Evolutionary conservation across 176 grass and related monocot genomes (phyloP), one percentile per base, ranked within the genome.

Genomic region (Oryza glaberrima): DNA sequence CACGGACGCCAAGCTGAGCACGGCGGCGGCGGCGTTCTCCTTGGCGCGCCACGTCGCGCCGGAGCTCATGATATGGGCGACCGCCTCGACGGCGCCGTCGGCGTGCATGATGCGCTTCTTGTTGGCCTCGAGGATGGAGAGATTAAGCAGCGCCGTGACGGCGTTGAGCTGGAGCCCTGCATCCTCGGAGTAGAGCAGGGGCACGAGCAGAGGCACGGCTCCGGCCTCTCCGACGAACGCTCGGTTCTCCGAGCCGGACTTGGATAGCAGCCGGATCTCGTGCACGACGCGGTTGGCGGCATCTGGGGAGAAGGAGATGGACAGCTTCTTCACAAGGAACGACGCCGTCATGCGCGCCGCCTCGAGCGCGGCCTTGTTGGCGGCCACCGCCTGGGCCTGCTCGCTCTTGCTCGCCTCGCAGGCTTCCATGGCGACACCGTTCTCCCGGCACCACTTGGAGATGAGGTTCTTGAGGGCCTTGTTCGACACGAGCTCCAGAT

Each of bases 21-120:
- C 78, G 17, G 90, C 38, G 20, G 94, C 94, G 0, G 97, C 92
- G 11, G 97, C 94, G 67, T 96, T 96, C 81, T 94, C 97, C 88
- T 94, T 99, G 48, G 90, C 92, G 19, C 90, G 88, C 94, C 97
- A 99, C 25, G 91, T 86, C 30, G 81, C 75, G 36, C 93, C 96
- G 14, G 85, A 77, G 68, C 76, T 75, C 75, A 99, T 81, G 61
- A 91, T 78, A 16, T 94, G 86, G 34, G 80, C 70, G 34, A 99
- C 78, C 1, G 88, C 92, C 34, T 96, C 90, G 3, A 91, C 44
- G 30, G 81, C 92, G 77, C 97, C 94, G 36, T 99, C 92, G 3
- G 88, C 88, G 83, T 99, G 94, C 97, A 99, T 96, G 84, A 99
- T 94, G 64, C 88, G 94, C 90, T 91, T 90, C 86, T 94, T 96